phyloP scores from a whole-genome alignment of 805 yeast species.

The Kockiozyma suomiensis region DNA sequence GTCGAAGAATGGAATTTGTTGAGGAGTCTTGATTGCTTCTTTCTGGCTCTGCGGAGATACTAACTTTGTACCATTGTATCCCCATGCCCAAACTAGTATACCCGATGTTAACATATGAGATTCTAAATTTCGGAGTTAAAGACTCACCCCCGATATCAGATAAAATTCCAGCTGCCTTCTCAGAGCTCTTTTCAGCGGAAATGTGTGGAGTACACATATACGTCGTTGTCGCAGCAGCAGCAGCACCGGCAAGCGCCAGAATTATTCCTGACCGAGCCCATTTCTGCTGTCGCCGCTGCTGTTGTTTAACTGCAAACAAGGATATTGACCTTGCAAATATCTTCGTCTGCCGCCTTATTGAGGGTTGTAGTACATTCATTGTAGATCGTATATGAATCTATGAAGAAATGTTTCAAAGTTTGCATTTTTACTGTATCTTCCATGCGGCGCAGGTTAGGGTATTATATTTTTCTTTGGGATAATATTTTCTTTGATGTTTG shows the following conservation, averaged over 20 bases:
- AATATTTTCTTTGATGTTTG: neutral
- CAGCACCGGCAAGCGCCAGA: no score
- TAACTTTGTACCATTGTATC: slow-evolving; percentile 51
- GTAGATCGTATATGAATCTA: no score
- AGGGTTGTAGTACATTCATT: no score
- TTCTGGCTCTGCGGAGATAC: slow-evolving; percentile 40
- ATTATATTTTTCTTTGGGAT: no score
- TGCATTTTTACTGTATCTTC: no score
- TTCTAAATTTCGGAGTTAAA: no score
- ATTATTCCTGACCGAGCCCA: no score
- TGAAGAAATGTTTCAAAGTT: no score
- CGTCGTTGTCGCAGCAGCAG: neutral
- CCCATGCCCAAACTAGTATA: slow-evolving; percentile 57
- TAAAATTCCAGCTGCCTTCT: slow-evolving; percentile 17
- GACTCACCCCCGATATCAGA: slow-evolving; percentile 38
- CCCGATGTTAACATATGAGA: no score
- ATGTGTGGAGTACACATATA: neutral
- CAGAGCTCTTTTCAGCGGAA: slow-evolving; percentile 19
- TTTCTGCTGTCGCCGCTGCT: neutral
- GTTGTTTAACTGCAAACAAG: neutral
- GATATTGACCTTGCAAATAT: neutral
- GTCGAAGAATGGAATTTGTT: slow-evolving; percentile 66
- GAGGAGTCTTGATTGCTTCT: slow-evolving; percentile 54
- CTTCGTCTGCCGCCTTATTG: no score
- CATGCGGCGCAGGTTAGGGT: no score